phyloP scores from a whole-genome alignment of 208 protist species.

The Crithidia sp. region DNA sequence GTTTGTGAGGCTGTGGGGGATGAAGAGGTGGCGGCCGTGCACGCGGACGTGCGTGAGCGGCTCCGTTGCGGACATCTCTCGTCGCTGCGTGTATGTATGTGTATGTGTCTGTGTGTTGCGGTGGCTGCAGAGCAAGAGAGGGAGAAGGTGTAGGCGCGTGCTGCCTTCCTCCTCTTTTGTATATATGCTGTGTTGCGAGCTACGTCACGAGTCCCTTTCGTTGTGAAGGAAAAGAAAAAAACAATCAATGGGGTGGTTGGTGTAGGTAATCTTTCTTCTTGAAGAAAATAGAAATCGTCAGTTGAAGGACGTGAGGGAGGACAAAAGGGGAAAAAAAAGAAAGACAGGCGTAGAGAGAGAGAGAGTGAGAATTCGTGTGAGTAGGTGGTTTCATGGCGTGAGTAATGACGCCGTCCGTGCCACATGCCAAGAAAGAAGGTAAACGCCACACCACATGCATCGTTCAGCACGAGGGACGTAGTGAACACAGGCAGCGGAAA shows the following conservation, averaged over 20 bases:
- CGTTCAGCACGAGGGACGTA: too few relatives aligned
- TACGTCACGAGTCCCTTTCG: too few relatives aligned
- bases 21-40: slow-evolving; percentile 10
- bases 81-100: neutral
- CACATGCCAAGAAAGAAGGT: too few relatives aligned
- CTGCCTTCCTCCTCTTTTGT: neutral
- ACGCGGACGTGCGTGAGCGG: slow-evolving; percentile 20
- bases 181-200: neutral
- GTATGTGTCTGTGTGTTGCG: neutral
- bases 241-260: neutral
- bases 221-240: too few relatives aligned
- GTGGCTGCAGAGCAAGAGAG: too few relatives aligned
- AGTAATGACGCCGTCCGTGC: too few relatives aligned
- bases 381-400: too few relatives aligned
- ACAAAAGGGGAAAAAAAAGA: neutral
- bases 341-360: neutral
- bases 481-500: too few relatives aligned
- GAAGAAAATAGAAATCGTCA: neutral
- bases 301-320: neutral
- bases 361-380: neutral
- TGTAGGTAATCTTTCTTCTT: neutral
- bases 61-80: slow-evolving; percentile 17
- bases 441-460: too few relatives aligned
- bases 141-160: too few relatives aligned
- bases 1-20: slow-evolving; percentile 19